phyloP scores from a whole-genome alignment of 371 early-diverging fungal species.

The Chytridium lagenaria region DNA sequence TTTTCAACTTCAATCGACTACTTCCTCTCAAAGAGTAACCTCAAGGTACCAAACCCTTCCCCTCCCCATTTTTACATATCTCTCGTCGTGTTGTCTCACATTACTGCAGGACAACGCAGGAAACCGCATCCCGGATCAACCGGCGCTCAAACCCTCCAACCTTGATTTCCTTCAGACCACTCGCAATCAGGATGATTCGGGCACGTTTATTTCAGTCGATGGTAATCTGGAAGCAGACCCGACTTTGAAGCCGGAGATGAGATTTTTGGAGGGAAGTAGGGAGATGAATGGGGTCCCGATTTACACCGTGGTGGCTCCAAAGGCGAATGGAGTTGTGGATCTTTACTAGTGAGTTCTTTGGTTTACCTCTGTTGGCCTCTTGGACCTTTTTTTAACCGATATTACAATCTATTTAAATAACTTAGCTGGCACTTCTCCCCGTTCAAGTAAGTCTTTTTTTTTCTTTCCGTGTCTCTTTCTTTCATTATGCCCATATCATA shows the following conservation, averaged over 20 bases:
- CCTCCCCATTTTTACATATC: background rate
- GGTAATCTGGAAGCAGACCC: slow-evolving; percentile 9
- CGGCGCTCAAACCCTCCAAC: slow-evolving; percentile 5
- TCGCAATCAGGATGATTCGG: slow-evolving; percentile 5
- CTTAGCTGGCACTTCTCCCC: slow-evolving; percentile 3
- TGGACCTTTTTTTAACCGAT: background rate
- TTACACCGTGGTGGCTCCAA: slow-evolving; percentile 22
- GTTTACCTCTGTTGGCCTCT: background rate
- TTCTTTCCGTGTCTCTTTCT: background rate
- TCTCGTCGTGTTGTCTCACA: background rate
- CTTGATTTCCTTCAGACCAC: slow-evolving; percentile 9
- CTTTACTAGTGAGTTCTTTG: slow-evolving; percentile 17
- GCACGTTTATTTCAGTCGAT: slow-evolving; percentile 8
- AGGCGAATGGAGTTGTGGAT: slow-evolving; percentile 22
- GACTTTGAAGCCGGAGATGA: background rate
- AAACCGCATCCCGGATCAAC: background rate
- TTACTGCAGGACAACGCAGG: background rate
- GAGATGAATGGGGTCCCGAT: slow-evolving; percentile 17
- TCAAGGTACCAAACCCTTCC: background rate
- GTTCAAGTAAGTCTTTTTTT: slow-evolving; percentile 16
- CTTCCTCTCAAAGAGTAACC: slow-evolving; percentile 13
- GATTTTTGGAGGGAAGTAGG: slow-evolving; percentile 12
- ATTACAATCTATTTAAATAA: background rate
- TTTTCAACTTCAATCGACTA: slow-evolving; percentile 25
- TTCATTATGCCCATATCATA: background rate